phyloP scores from a whole-genome alignment of 768 basidiomycete species.

The Auricularia sp. region DNA sequence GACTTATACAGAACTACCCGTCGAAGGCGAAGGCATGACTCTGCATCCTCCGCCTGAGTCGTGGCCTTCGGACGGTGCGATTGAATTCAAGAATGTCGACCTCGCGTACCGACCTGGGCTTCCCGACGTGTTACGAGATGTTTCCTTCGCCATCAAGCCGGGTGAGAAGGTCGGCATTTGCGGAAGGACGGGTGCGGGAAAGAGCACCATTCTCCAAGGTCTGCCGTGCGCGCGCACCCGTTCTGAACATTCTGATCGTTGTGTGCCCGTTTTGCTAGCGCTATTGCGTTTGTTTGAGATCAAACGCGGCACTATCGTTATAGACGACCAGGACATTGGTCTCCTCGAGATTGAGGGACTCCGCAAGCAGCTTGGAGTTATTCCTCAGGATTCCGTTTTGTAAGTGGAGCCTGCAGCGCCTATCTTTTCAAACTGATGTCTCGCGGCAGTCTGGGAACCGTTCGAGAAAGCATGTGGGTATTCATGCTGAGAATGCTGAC shows the following conservation, averaged over 20 bases:
- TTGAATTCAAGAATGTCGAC: conserved; percentile 47
- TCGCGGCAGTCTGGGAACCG: background rate
- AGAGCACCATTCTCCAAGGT: conserved; percentile 9
- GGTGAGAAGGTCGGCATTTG: conserved; percentile 50
- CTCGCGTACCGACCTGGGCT: conserved; percentile 51
- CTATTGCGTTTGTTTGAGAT: background rate
- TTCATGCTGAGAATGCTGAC: background rate
- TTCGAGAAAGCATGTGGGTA: background rate
- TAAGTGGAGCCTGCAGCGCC: background rate
- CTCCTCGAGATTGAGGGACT: conserved; percentile 23
- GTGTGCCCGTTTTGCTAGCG: background rate
- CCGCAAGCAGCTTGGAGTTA: conserved; percentile 21
- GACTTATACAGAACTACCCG: conserved; percentile 51
- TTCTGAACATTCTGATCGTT: too few species aligned
- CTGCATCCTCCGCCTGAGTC: conserved; percentile 35
- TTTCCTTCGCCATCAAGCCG: conserved; percentile 43
- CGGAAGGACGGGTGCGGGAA: conserved; percentile 28
- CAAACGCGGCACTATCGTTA: conserved; percentile 10
- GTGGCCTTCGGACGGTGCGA: conserved; percentile 43
- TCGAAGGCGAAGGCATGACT: conserved; percentile 36
- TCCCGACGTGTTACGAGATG: conserved; percentile 51
- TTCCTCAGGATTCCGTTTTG: conserved; percentile 20
- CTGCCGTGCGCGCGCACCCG: background rate
- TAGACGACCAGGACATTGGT: conserved; percentile 20
- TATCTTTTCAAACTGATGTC: background rate